These are phyloP conservation scores for Rhodomyrtus tomentosa DNA, from an alignment of 345 rosid species.

Conservation along the genomic window DNA sequence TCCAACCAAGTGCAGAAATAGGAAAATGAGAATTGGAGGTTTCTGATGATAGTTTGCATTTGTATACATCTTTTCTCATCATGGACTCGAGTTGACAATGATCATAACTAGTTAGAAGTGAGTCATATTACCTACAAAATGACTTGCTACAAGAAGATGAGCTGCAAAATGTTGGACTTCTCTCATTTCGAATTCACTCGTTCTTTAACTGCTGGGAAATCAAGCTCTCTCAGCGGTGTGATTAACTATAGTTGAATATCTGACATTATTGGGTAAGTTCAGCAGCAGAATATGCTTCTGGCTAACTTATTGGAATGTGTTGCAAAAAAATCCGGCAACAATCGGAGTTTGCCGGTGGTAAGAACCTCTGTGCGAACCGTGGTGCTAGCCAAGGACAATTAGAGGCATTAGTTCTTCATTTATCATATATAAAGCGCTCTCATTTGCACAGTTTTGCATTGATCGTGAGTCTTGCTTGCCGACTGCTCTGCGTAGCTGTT, in stretches of 20 bases:
- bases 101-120: neutral
- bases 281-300: neutral
- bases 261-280: neutral
- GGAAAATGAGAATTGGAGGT: neutral
- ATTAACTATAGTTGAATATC: neutral
- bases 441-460: neutral
- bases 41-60: neutral
- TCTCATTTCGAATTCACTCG: neutral
- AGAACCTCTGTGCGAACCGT: neutral
- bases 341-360: neutral
- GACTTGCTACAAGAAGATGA: neutral
- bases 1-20: neutral
- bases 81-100: neutral
- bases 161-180: neutral
- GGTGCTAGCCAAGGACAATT: neutral
- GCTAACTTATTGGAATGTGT: neutral
- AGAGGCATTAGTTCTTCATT: neutral
- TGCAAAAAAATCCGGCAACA: neutral
- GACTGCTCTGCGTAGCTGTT: neutral
- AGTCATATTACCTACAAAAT: neutral
- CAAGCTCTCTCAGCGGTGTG: neutral
- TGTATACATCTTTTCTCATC: neutral
- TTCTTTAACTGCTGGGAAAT: neutral
- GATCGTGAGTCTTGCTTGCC: neutral
- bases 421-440: neutral